A percentile compares a stretch with the other conserved stretches of the same genome.
Evolutionary conservation across 495 filamentous ascomycete species (phyloP).

Genomic region (Tuber borchii): DNA sequence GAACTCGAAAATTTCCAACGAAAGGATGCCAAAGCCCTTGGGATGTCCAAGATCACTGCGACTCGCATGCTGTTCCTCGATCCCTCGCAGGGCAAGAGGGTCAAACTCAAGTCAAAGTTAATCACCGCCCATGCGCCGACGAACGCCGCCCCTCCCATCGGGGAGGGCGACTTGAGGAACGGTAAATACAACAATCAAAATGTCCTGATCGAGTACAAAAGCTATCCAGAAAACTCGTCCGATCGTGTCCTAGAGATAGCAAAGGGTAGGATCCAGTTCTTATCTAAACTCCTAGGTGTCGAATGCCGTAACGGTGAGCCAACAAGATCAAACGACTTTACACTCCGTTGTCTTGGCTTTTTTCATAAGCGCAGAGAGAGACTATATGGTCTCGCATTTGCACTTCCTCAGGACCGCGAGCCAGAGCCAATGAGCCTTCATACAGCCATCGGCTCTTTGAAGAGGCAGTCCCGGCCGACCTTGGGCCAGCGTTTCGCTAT

Average conservation of each 20-base stretch:
- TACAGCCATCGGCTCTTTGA: constrained; percentile 5
- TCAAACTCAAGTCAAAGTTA: not conserved
- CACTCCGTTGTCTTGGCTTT: constrained; percentile 18
- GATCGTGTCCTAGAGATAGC: too few species aligned
- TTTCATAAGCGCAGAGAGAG: constrained; percentile 13
- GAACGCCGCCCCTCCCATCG: not conserved
- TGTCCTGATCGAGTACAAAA: constrained; percentile 13
- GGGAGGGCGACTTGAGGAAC: not conserved
- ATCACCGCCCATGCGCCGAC: not conserved
- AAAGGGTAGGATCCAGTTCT: constrained; percentile 6
- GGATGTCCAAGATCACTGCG: constrained; percentile 10
- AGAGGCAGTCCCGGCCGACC: constrained; percentile 2
- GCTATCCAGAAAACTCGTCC: not conserved
- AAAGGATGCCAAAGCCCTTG: constrained; percentile 16
- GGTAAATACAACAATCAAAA: not conserved
- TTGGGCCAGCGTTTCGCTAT: constrained; percentile 22
- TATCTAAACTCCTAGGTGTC: constrained; percentile 6
- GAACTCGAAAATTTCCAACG: constrained; percentile 2
- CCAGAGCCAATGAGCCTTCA: constrained; percentile 6
- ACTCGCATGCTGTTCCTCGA: constrained; percentile 10
- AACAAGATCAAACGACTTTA: not conserved
- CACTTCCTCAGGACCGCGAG: constrained; percentile 7
- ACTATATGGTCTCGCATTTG: constrained; percentile 14
- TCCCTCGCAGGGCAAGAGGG: not conserved
- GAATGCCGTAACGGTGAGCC: not conserved